phyloP scores from a whole-genome alignment of 225 moss, liverwort and hornwort species.

The Rhytidiadelphus loreus region DNA sequence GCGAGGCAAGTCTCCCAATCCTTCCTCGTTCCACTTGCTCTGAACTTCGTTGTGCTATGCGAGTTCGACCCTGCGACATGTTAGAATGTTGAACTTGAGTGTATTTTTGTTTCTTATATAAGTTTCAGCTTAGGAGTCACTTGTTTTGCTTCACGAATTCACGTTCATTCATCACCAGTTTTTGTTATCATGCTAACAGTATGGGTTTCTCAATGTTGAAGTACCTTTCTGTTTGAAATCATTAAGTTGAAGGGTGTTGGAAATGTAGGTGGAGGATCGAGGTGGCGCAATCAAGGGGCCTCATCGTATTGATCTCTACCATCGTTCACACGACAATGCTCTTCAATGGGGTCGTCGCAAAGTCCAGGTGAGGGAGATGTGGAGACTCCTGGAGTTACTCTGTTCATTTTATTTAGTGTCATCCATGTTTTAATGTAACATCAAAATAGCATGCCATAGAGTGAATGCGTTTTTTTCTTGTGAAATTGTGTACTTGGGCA shows the following conservation, averaged over 20 bases:
- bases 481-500: neutral
- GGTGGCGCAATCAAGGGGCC: conserved; percentile 90
- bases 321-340: conserved; percentile 66
- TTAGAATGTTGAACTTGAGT: neutral
- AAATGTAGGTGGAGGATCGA: conserved; percentile 83
- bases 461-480: neutral
- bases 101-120: neutral
- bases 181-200: neutral
- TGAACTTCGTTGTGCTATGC: neutral
- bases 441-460: neutral
- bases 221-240: neutral
- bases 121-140: neutral
- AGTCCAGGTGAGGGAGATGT: conserved; percentile 47
- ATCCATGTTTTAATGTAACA: neutral
- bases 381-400: neutral
- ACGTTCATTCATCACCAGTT: neutral
- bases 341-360: conserved; percentile 90
- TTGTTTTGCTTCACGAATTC: neutral
- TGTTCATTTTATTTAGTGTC: neutral
- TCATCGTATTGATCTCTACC: conserved; percentile 85
- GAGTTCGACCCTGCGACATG: neutral
- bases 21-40: neutral
- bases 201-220: neutral
- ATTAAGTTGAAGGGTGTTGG: neutral
- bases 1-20: conserved; percentile 51